phyloP scores from a whole-genome alignment of 2,329 filamentous ascomycete genomes.

The Microdochium nivale region DNA sequence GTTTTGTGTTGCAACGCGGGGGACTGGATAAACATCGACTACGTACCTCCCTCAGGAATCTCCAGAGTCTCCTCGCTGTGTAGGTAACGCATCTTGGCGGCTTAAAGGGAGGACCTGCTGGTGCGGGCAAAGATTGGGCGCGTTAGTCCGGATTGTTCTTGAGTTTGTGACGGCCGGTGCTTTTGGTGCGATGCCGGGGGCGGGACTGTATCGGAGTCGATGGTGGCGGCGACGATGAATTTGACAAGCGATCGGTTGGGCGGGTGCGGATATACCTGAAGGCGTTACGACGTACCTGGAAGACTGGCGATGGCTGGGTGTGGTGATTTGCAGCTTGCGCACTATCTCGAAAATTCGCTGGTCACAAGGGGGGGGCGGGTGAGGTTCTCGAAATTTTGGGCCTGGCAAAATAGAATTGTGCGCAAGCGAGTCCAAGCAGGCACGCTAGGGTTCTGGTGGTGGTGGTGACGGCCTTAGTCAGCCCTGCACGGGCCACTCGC shows the following conservation, averaged over 20 bases:
- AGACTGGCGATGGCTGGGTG: background rate
- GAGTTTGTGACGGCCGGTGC: background rate
- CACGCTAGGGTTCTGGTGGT: background rate
- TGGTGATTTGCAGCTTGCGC: background rate
- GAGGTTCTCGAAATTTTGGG: constrained; percentile 1
- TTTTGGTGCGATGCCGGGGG: background rate
- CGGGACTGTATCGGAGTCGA: background rate
- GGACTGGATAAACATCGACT: constrained; percentile 15
- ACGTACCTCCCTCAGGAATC: constrained; percentile 95
- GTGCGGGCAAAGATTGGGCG: background rate
- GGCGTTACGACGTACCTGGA: background rate
- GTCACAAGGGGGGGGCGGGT: background rate
- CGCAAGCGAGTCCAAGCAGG: background rate
- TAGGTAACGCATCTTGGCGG: constrained; percentile 98
- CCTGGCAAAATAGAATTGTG: background rate
- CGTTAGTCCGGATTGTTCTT: background rate
- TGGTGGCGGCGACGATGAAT: background rate
- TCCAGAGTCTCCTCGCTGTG: constrained; percentile 93
- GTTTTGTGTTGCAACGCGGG: background rate
- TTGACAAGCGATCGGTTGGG: background rate
- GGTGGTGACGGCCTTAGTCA: background rate
- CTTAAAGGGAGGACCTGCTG: background rate
- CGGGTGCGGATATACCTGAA: background rate
- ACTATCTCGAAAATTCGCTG: background rate
- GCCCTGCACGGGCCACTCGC: background rate